Base-by-base conservation (phyloP, 2,329 filamentous ascomycete genomes). In the Neurospora crassa region DNA sequence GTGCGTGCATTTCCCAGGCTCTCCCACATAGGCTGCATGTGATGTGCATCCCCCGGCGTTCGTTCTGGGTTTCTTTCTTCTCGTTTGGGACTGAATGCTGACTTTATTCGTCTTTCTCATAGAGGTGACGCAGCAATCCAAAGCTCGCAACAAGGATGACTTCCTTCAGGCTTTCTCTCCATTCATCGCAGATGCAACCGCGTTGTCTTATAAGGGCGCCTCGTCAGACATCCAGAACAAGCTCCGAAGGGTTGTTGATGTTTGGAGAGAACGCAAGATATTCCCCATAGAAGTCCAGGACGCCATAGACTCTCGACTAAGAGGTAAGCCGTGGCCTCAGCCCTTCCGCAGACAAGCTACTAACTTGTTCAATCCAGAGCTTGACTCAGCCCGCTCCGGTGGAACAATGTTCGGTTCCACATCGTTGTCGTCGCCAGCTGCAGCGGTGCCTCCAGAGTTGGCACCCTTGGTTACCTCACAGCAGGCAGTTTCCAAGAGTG, bases 41-140 rank as follows among this genome's bases (percentile, higher is more conserved):
- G 10, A 47, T 59, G 20, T 53, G 45, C 37, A 3, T 29, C 12
- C 45, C 43, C 16, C n/a, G 12, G n/a, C 6, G 11, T 40, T 45
- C 12, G n/a, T n/a, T n/a, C 24, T 71, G 18, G 63, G 69, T 20
- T 70, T 41, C 72, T 45, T 37, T 40, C 18, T 45, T 18, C 43
- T 40, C 68, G 42, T 40, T 10, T 42, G 12, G 12, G 5, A n/a
- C 71, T 14, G 37, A 40, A 47, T 63, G 73, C 71, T 75, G 70
- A 76, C 70, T 41, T 1, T 63, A 18, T 18, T 3, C 53, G 29
- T 37, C 72, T 73, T 45, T 53, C 40, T 45, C 42, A 70, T 77
- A 96, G 96, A 99, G 85, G 94, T 99, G 72, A 92, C 93, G 29
- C 96, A 99, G 79, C 96, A 98, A 79, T 97, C 94, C 34, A 97